Evolutionary conservation across 2,329 filamentous ascomycete genomes (phyloP).

Genomic region (Penicillium sp.): DNA sequence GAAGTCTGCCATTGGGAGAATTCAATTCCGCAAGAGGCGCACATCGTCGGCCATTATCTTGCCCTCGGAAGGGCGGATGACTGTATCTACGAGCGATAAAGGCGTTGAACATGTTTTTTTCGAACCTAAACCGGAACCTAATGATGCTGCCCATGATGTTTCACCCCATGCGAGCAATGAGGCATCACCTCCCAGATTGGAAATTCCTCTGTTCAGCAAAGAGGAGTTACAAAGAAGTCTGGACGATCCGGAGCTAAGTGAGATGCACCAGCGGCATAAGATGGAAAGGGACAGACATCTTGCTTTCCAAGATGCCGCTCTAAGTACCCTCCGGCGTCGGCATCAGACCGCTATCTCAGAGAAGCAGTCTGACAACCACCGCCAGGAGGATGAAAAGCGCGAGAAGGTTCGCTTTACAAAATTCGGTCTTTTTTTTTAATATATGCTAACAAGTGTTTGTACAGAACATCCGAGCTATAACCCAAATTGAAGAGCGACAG

Average conservation of each 20-base stretch:
- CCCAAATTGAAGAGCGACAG: conserved; percentile 44
- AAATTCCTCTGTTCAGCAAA: conserved; percentile 37
- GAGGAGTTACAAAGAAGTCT: conserved; percentile 36
- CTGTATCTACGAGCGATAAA: conserved; percentile 24
- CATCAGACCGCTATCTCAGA: conserved; percentile 34
- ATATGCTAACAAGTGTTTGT: background rate
- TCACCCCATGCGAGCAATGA: conserved; percentile 8
- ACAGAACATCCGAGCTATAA: conserved; percentile 38
- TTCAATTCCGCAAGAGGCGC: conserved; percentile 37
- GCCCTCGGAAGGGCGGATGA: conserved; percentile 30
- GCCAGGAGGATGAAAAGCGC: conserved; percentile 36
- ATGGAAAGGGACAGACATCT: conserved; percentile 33
- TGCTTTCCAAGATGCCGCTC: conserved; percentile 33
- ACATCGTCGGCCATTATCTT: conserved; percentile 29
- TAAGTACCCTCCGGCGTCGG: conserved; percentile 29
- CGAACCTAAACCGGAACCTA: conserved; percentile 20
- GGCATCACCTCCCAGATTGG: conserved; percentile 24
- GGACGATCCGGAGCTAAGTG: conserved; percentile 30
- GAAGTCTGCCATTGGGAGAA: conserved; percentile 36
- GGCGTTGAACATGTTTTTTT: conserved; percentile 38
- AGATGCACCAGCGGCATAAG: conserved; percentile 33
- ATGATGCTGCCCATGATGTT: background rate
- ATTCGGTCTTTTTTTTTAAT: too few species aligned
- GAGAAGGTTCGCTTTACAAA: conserved; percentile 34
- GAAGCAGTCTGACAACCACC: conserved; percentile 30